These are phyloP conservation scores for Trametopsis cervina DNA, from an alignment of 768 basidiomycete genomes.

Conservation along the genomic window DNA sequence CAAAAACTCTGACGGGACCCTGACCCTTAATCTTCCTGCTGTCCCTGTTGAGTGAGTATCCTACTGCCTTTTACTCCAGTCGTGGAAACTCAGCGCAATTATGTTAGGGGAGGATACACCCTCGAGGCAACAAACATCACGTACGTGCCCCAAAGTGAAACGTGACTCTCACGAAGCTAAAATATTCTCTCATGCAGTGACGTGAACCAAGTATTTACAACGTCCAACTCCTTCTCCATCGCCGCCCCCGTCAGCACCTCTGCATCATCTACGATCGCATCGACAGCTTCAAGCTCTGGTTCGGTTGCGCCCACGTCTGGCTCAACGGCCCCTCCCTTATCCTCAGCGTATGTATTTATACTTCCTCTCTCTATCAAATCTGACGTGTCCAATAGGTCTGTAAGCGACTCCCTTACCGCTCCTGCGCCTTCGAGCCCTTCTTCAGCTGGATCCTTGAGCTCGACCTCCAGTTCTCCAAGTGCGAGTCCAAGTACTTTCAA, in stretches of 20 bases:
- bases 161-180: background rate
- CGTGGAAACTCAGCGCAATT: background rate
- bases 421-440: background rate
- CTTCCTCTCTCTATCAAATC: background rate
- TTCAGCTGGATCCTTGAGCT: conserved; percentile 11
- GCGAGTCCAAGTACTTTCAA: conserved; percentile 26
- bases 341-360: background rate
- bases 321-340: background rate
- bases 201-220: conserved; percentile 36
- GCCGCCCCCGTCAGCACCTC: conserved; percentile 13
- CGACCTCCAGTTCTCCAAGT: conserved; percentile 16
- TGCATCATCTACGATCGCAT: conserved; percentile 12
- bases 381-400: background rate
- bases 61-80: background rate
- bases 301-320: conserved; percentile 9
- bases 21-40: conserved; percentile 38
- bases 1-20: conserved; percentile 23
- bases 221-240: conserved; percentile 37
- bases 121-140: conserved; percentile 38
- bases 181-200: conserved; percentile 24
- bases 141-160: conserved; percentile 18
- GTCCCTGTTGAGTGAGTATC: conserved; percentile 40
- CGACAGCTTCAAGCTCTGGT: conserved; percentile 9
- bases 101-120: conserved; percentile 39
- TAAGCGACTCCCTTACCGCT: conserved; percentile 4